Base-by-base conservation (phyloP, 2,329 filamentous ascomycete species). In the Fusarium stilboides region DNA sequence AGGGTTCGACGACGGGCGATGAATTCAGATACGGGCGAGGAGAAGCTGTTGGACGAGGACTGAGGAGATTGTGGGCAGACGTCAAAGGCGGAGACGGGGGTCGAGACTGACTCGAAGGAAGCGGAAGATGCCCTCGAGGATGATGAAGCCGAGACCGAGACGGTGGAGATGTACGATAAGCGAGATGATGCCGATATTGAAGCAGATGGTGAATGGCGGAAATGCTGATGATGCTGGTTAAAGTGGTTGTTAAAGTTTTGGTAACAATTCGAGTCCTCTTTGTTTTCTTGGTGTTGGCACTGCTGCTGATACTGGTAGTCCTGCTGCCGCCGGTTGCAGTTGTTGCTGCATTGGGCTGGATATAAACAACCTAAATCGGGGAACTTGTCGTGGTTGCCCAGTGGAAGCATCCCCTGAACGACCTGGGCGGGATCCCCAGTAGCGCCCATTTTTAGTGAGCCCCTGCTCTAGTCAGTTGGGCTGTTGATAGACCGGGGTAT, bases 301-400 rank as follows among this genome's bases (percentile, higher is more conserved):
- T 56, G 46, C 31, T 39, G 63, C 51, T 59, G 46, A 31, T 39
- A 61, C 51, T 56, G 55, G n/a, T 37, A 42, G 28, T 31, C 28
- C 55, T 36, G 57, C 26, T 47, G 46, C 45, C 37, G 50, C 47
- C 42, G 54, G 44, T 47, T 55, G 52, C 62, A 57, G 52, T 65
- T 54, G 66, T 63, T 31, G 44, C 61, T 52, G 40, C 46, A 55
- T 57, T 62, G 67, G 62, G 47, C 37, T 53, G n/a, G 7, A 7
- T 78, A 80, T 83, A 83, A 83, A 83, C 81, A 83, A 80, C n/a
- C n/a, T n/a, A 80, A 79, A 75, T 78, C 77, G 71, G 79, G 78
- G 77, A 80, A 80, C 73, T 76, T 75, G 72, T 80, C 76, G 61
- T 73, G 78, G 80, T 74, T 75, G 76, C 71, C n/a, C n/a, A 68